Percentiles rank a stretch among this genome's conserved stretches.
Conservation (phyloP, 352 stramenopile species). For the Globisporangium spiculum region DNA sequence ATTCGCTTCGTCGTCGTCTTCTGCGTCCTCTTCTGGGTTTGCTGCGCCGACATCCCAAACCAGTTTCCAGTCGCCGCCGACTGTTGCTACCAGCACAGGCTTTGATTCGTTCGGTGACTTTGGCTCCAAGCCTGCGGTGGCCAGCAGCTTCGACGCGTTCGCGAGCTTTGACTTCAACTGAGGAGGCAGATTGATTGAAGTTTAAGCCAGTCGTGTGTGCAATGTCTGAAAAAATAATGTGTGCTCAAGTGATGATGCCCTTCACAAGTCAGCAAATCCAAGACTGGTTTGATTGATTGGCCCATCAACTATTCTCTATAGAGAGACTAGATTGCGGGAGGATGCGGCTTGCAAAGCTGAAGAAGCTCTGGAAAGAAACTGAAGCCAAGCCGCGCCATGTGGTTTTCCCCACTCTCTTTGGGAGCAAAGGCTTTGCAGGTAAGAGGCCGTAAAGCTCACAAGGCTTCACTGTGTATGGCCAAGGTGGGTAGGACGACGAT, state of each 20-base stretch:
- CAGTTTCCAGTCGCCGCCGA: neutral
- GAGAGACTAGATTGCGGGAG: neutral
- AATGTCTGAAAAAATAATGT: neutral
- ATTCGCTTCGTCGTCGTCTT: conserved; percentile 8
- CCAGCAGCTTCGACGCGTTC: conserved; percentile 19
- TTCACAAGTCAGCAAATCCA: neutral
- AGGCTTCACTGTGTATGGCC: too few species aligned
- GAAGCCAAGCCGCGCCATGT: conserved; percentile 1
- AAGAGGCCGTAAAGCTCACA: too few species aligned
- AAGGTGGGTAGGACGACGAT: too few species aligned
- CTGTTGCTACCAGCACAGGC: neutral
- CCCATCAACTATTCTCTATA: neutral
- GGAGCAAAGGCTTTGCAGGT: neutral
- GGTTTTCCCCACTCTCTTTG: neutral
- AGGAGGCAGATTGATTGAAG: neutral
- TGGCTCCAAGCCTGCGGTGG: neutral
- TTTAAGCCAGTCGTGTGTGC: neutral
- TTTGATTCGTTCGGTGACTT: conserved; percentile 22
- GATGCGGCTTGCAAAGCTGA: conserved; percentile 3
- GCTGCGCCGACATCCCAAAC: neutral
- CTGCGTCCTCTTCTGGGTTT: conserved; percentile 1
- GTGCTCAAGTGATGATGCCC: neutral
- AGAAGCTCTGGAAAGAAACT: conserved; percentile 3
- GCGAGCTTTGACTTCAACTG: conserved; percentile 21
- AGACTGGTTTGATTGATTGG: neutral